Conservation (phyloP, 768 basidiomycete genomes). For the Pleurotus citrinopileatus region DNA sequence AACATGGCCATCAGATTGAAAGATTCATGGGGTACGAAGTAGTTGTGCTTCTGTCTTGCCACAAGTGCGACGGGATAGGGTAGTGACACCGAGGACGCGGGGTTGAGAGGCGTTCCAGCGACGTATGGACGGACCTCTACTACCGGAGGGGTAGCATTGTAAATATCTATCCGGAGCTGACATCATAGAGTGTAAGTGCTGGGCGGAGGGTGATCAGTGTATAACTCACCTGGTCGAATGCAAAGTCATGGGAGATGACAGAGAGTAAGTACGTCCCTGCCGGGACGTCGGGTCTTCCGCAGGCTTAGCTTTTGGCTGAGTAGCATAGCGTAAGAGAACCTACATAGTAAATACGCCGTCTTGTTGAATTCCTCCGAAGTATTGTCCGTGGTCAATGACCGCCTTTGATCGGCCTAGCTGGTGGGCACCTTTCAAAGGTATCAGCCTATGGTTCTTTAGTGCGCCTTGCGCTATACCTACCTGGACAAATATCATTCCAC, state of each 20-base stretch:
- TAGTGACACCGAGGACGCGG: slow-evolving; percentile 50
- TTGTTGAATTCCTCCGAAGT: slow-evolving; percentile 48
- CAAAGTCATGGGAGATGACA: slow-evolving; percentile 60
- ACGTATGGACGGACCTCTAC: slow-evolving; percentile 59
- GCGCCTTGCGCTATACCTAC: slow-evolving; percentile 43
- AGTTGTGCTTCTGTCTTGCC: slow-evolving; percentile 54
- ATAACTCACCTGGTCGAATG: slow-evolving; percentile 63
- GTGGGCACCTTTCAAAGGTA: slow-evolving; percentile 23
- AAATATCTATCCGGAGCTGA: slow-evolving; percentile 70
- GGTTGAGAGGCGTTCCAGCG: slow-evolving; percentile 65
- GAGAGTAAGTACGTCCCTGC: slow-evolving; percentile 69
- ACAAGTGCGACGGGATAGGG: slow-evolving; percentile 59
- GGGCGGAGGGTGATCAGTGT: slow-evolving; percentile 2
- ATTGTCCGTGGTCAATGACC: slow-evolving; percentile 55
- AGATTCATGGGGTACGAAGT: slow-evolving; percentile 66
- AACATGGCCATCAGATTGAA: slow-evolving; percentile 78
- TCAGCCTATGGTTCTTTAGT: slow-evolving; percentile 5
- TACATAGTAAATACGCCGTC: slow-evolving; percentile 71
- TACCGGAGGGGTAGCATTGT: slow-evolving; percentile 30
- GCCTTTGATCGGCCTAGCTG: slow-evolving; percentile 57
- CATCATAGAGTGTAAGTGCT: slow-evolving; percentile 1
- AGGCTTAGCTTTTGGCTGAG: background rate
- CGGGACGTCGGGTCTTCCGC: slow-evolving; percentile 62
- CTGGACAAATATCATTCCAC: slow-evolving; percentile 70
- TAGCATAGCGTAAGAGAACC: slow-evolving; percentile 18